Conservation (phyloP, 345 rosid genomes). For the Arabis alpina region DNA sequence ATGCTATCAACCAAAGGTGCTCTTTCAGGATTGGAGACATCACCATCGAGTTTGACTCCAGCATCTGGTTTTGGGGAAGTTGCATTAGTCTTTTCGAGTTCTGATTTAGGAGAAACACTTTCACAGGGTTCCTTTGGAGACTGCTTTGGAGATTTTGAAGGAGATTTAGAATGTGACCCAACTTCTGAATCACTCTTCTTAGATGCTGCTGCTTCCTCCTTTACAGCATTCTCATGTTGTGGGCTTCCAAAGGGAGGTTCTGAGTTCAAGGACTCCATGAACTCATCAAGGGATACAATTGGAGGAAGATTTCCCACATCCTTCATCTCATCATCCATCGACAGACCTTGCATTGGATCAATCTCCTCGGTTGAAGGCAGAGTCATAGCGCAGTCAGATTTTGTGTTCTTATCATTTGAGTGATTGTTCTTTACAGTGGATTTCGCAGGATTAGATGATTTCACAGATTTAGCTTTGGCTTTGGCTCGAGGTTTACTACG, state of each 20-base stretch:
- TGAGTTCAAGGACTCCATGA: conserved; percentile 86
- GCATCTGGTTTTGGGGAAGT: conserved; percentile 22
- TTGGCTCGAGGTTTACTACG: conserved; percentile 37
- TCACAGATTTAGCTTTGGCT: not conserved
- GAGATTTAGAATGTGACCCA: conserved; percentile 12
- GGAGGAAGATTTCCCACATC: conserved; percentile 92
- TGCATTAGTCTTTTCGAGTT: conserved; percentile 40
- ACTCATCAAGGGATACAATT: conserved; percentile 92
- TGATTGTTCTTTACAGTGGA: conserved; percentile 44
- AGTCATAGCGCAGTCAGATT: conserved; percentile 54
- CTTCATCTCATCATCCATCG: conserved; percentile 84
- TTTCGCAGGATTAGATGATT: conserved; percentile 36
- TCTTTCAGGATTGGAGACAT: conserved; percentile 21
- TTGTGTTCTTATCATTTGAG: conserved; percentile 42
- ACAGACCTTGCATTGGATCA: conserved; percentile 53
- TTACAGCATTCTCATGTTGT: conserved; percentile 39
- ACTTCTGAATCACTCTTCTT: conserved; percentile 48
- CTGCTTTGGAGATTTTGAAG: conserved; percentile 25
- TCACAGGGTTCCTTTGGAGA: conserved; percentile 48
- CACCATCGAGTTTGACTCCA: conserved; percentile 26
- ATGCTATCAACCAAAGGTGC: conserved; percentile 33
- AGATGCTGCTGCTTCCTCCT: conserved; percentile 39
- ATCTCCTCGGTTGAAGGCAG: conserved; percentile 63
- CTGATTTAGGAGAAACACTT: conserved; percentile 35
- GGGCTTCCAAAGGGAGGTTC: conserved; percentile 89